phyloP scores from a whole-genome alignment of 2,329 filamentous ascomycete genomes.

The Fusarium sp. region DNA sequence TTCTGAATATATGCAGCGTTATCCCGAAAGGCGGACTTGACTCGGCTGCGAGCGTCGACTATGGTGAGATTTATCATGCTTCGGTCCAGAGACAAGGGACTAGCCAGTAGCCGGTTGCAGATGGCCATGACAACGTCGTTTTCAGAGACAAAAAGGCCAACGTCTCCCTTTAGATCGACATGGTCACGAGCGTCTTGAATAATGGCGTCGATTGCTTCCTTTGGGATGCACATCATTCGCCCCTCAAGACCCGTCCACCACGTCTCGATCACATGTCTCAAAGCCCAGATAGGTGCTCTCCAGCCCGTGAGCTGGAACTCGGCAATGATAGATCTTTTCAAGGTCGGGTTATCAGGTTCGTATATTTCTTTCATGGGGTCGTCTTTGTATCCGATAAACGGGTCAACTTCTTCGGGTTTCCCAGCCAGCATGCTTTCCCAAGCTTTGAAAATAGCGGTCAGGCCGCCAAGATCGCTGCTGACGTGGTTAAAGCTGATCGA shows the following conservation, averaged over 20 bases:
- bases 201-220: background rate
- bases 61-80: background rate
- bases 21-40: background rate
- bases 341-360: background rate
- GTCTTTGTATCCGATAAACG: background rate
- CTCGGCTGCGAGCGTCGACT: background rate
- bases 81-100: background rate
- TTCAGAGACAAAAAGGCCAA: background rate
- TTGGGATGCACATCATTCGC: slow-evolving; percentile 1
- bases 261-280: background rate
- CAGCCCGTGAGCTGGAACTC: background rate
- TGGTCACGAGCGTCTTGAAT: background rate
- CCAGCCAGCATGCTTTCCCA: background rate
- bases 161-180: background rate
- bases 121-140: slow-evolving; percentile 5
- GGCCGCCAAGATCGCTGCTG: background rate
- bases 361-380: background rate
- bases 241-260: background rate
- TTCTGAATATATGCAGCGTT: background rate
- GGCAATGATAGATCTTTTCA: background rate
- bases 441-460: background rate
- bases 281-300: background rate
- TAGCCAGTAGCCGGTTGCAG: background rate
- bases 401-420: background rate
- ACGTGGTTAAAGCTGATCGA: background rate